These are phyloP conservation scores for Pseudogymnoascus sp. DNA, from an alignment of 2,329 filamentous ascomycete species.

Conservation along the genomic window DNA sequence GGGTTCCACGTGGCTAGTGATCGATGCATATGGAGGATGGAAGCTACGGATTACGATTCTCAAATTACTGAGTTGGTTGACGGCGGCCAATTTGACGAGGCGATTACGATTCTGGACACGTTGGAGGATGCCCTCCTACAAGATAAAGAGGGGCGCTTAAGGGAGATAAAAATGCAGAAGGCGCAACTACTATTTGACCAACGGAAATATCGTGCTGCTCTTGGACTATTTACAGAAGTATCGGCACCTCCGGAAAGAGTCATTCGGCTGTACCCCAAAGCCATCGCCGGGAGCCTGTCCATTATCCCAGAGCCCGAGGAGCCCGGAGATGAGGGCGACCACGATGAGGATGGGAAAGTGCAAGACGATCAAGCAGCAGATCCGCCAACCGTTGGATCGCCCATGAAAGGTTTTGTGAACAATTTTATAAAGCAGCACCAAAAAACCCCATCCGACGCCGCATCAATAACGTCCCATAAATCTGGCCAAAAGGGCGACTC, in stretches of 20 bases:
- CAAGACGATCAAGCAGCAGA: slow-evolving; percentile 38
- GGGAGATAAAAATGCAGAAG: slow-evolving; percentile 86
- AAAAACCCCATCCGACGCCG: slow-evolving; percentile 33
- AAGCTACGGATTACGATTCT: slow-evolving; percentile 79
- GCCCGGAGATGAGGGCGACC: slow-evolving; percentile 35
- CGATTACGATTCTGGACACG: slow-evolving; percentile 79
- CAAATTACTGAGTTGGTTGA: slow-evolving; percentile 78
- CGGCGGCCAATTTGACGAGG: slow-evolving; percentile 73
- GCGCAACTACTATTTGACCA: slow-evolving; percentile 76
- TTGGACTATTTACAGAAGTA: slow-evolving; percentile 89
- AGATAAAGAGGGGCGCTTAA: slow-evolving; percentile 71
- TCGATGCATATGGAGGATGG: slow-evolving; percentile 92
- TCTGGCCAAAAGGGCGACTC: slow-evolving; percentile 32
- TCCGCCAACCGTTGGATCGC: slow-evolving; percentile 18
- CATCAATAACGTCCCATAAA: slow-evolving; percentile 52
- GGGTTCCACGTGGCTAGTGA: slow-evolving; percentile 92
- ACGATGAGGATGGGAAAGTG: slow-evolving; percentile 34
- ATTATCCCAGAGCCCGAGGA: slow-evolving; percentile 38
- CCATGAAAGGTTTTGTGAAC: slow-evolving; percentile 30
- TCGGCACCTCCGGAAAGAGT: slow-evolving; percentile 84
- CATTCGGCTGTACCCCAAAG: slow-evolving; percentile 71
- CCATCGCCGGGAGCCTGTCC: slow-evolving; percentile 76
- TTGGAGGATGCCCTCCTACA: slow-evolving; percentile 84
- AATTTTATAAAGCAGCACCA: slow-evolving; percentile 32
- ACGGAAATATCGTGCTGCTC: slow-evolving; percentile 72